A percentile compares a stretch with the other conserved stretches of the same genome.
Evolutionary conservation across 2,329 filamentous ascomycete species (phyloP).

Genomic region (Chalara sp.): DNA sequence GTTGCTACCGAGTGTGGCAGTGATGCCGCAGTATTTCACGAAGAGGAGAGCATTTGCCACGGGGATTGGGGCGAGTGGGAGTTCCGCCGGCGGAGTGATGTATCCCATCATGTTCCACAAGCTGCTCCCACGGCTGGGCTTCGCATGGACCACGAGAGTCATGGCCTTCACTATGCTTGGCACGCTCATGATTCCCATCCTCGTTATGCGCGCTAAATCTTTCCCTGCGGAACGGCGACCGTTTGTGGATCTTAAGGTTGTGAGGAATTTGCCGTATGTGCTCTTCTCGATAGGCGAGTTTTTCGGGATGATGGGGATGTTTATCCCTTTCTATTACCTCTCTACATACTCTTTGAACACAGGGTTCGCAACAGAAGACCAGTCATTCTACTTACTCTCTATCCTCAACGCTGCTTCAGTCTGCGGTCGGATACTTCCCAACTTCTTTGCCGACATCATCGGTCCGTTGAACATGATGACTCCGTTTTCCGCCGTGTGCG

Average conservation of each 20-base stretch:
- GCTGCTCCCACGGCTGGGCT: slow-evolving; percentile 24
- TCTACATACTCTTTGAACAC: slow-evolving; percentile 17
- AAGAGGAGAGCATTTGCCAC: slow-evolving; percentile 27
- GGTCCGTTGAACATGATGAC: slow-evolving; percentile 41
- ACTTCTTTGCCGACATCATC: slow-evolving; percentile 42
- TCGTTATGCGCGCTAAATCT: background rate
- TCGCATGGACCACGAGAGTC: background rate
- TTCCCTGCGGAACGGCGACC: background rate
- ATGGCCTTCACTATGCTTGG: background rate
- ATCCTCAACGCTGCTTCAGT: slow-evolving; percentile 31
- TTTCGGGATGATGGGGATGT: slow-evolving; percentile 36
- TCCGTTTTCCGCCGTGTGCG: slow-evolving; percentile 40
- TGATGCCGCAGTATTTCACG: slow-evolving; percentile 42
- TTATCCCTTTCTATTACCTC: slow-evolving; percentile 43
- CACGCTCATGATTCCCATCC: background rate
- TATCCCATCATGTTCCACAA: slow-evolving; percentile 53
- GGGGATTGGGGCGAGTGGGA: slow-evolving; percentile 39
- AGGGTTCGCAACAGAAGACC: slow-evolving; percentile 30
- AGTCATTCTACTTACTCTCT: slow-evolving; percentile 12
- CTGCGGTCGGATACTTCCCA: slow-evolving; percentile 47
- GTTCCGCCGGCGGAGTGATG: slow-evolving; percentile 47
- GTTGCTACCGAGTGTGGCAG: slow-evolving; percentile 44
- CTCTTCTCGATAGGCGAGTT: slow-evolving; percentile 1
- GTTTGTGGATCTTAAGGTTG: background rate
- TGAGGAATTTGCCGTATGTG: background rate